Evolutionary conservation across 352 stramenopile species (phyloP), one percentile per base, ranked within the genome.

Genomic region (Phytophthora sansomeana): DNA sequence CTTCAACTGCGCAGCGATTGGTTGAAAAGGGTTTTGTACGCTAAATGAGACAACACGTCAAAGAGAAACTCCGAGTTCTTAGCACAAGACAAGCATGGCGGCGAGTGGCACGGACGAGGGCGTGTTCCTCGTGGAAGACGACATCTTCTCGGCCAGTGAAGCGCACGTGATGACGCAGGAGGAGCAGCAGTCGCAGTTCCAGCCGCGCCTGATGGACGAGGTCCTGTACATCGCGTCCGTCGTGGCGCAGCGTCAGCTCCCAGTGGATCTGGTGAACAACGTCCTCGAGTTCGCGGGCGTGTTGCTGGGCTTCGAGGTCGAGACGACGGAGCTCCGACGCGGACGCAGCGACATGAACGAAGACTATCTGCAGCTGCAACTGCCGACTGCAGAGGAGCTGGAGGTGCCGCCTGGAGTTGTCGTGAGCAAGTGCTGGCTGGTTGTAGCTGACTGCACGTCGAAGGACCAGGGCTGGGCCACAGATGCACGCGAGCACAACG

Each of bases 401-500:
- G 16, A 49, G 14, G 50, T 92, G 17, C 81, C 85, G 1, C 14
- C 30, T 1, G 85, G 83, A n/a, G 63, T 91, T 10, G 42, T 67
- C 16, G 46, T 78, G 24, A 73, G 59, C 28, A 67, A 70, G 16
- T 91, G 83, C 36, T 56, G 69, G 10, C 57, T 81, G 19, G 17
- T 91, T 28, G 74, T 83, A 6, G 78, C 72, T 13, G 81, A 93
- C 42, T 89, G 76, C 42, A 63, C 66, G 38, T 92, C 85, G 2
- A 83, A 86, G 35, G 85, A 94, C 50, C 85, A 94, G 53, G 85
- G 83, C 13, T 94, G 85, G 85, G 83, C 85, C 14, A 80, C 63
- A 3, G 63, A 75, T 26, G 64, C 66, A n/a, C 51, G 46, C 7
- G 71, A 79, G 59, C 54, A 81, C 32, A 85, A 92, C 19, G 72